phyloP scores from a whole-genome alignment of 108 stramenopile genomes.

The Stephanodiscus triporus region DNA sequence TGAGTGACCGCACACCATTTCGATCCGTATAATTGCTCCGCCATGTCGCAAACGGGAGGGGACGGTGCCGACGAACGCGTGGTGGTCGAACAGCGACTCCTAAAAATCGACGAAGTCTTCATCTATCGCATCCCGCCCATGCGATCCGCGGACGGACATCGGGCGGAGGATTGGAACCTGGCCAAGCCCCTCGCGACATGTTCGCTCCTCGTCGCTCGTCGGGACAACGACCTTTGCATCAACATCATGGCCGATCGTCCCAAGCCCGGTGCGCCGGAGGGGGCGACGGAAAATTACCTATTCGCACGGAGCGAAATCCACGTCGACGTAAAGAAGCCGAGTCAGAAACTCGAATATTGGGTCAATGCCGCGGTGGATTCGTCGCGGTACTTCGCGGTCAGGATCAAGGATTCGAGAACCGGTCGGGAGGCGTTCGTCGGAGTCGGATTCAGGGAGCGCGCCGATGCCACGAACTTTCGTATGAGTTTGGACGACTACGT shows the following conservation, averaged over 20 bases:
- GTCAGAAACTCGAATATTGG: constrained; percentile 64
- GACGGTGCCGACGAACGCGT: constrained; percentile 61
- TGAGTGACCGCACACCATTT: background rate
- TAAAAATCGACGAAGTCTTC: constrained; percentile 75
- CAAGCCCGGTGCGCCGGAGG: constrained; percentile 21
- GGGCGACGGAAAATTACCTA: constrained; percentile 37
- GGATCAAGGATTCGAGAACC: constrained; percentile 67
- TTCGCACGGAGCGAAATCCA: constrained; percentile 51
- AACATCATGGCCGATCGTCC: constrained; percentile 48
- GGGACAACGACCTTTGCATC: constrained; percentile 38
- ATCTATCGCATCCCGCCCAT: constrained; percentile 82
- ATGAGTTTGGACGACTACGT: constrained; percentile 74
- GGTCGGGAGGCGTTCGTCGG: constrained; percentile 78
- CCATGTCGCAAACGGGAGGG: constrained; percentile 8
- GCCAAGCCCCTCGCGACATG: constrained; percentile 73
- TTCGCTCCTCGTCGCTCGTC: constrained; percentile 36
- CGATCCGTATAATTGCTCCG: background rate
- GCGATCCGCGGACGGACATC: constrained; percentile 65
- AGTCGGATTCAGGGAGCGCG: constrained; percentile 81
- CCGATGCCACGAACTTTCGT: constrained; percentile 81
- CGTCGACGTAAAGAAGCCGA: constrained; percentile 19
- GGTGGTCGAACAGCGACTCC: constrained; percentile 59
- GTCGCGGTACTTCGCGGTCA: constrained; percentile 78
- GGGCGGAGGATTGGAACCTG: constrained; percentile 83
- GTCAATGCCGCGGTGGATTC: constrained; percentile 82